Percentiles rank a stretch among this genome's conserved stretches.
Conservation (phyloP, 2,329 filamentous ascomycete species). For the Capronia americana region DNA sequence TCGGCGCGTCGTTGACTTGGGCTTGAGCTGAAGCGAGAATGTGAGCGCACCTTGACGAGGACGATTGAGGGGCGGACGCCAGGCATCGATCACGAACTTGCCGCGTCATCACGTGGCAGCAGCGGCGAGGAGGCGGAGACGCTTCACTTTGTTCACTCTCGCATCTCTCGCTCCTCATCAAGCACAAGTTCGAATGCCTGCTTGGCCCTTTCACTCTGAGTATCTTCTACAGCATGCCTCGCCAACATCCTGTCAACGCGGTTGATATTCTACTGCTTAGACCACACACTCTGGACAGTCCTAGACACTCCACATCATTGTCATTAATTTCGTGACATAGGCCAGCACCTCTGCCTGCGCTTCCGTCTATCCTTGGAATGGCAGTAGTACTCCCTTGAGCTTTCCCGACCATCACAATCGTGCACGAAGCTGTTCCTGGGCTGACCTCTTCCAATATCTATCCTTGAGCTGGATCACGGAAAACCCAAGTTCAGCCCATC, state of each 20-base stretch:
- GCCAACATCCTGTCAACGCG: too few species aligned
- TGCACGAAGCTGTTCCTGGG: constrained; percentile 7
- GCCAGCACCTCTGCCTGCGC: too few species aligned
- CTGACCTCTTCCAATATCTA: constrained; percentile 11
- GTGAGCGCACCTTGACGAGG: neutral
- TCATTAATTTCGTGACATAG: too few species aligned
- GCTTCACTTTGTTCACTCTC: too few species aligned
- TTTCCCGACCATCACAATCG: neutral
- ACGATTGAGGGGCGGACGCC: neutral
- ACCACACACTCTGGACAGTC: too few species aligned
- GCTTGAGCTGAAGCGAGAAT: neutral
- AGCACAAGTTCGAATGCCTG: too few species aligned
- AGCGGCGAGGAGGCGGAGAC: too few species aligned
- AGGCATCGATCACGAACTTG: constrained; percentile 20
- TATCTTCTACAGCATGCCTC: too few species aligned
- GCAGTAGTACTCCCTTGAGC: neutral
- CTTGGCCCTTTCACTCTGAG: too few species aligned
- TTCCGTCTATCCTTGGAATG: neutral
- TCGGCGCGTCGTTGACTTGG: neutral
- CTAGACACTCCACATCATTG: too few species aligned
- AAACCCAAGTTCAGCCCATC: constrained; percentile 13
- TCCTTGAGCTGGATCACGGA: constrained; percentile 13
- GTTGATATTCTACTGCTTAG: too few species aligned
- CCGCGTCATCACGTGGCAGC: constrained; percentile 23
- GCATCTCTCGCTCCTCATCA: too few species aligned